Percentiles rank a stretch among this genome's conserved stretches.
Evolutionary conservation across 2,329 filamentous ascomycete genomes (phyloP).

Genomic region (Ceratocystis papillata): DNA sequence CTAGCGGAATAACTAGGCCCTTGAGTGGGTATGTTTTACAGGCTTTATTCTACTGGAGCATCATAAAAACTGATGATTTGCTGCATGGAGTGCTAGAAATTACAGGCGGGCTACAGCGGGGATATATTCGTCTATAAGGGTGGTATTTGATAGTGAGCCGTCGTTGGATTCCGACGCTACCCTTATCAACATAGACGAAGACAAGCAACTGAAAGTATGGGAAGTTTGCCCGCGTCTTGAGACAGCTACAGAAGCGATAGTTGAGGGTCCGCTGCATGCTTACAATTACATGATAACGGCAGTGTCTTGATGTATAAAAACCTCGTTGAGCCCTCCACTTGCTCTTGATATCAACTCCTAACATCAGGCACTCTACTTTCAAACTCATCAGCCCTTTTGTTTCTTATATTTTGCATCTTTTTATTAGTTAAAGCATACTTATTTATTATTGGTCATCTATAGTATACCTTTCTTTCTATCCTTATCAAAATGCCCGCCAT

Average conservation of each 20-base stretch:
- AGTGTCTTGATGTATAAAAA: background rate
- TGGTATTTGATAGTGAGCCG: background rate
- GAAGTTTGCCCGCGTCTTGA: background rate
- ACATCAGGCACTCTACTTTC: background rate
- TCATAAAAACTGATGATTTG: too few relatives aligned
- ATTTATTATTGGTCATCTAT: background rate
- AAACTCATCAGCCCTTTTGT: background rate
- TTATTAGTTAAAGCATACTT: background rate
- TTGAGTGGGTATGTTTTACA: background rate
- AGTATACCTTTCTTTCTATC: background rate
- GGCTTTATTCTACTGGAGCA: background rate
- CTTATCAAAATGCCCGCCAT: slow-evolving; percentile 41
- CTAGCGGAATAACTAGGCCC: background rate
- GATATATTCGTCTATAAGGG: background rate
- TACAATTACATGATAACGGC: background rate
- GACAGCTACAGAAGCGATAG: background rate
- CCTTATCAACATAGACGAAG: background rate
- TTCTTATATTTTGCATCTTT: background rate
- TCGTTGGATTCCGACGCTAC: slow-evolving; percentile 5
- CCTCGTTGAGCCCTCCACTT: background rate
- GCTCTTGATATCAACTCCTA: background rate
- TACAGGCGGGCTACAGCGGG: background rate
- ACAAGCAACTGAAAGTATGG: background rate
- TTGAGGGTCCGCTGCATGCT: background rate
- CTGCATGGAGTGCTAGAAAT: background rate